Evolutionary conservation across 768 basidiomycete genomes (phyloP).

Genomic region (Phanerochaete sordida): DNA sequence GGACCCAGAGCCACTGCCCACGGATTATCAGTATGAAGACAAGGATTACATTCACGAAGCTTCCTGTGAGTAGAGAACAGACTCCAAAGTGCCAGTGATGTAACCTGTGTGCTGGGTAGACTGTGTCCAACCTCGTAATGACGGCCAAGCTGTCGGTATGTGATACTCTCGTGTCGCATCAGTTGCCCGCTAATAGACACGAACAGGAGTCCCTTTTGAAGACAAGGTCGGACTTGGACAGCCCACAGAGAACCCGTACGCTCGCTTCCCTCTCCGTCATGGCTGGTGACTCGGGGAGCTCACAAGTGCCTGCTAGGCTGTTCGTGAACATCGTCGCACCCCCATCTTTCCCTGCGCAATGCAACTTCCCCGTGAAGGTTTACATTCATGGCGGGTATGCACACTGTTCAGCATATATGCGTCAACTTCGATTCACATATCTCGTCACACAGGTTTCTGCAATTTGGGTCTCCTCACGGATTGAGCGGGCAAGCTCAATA

Average conservation of each 20-base stretch:
- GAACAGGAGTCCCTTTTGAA: slow-evolving; percentile 41
- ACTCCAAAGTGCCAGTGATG: neutral
- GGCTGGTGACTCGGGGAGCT: no score
- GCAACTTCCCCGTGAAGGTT: slow-evolving; percentile 58
- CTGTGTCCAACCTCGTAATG: slow-evolving; percentile 56
- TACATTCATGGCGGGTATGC: slow-evolving; percentile 76
- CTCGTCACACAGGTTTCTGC: slow-evolving; percentile 52
- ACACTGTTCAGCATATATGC: neutral
- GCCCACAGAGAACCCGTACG: slow-evolving; percentile 71
- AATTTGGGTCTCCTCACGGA: slow-evolving; percentile 72
- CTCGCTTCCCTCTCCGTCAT: neutral
- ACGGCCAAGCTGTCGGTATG: slow-evolving; percentile 58
- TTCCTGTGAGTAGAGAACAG: slow-evolving; percentile 39
- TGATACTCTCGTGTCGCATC: neutral
- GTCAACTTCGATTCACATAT: neutral
- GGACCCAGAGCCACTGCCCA: slow-evolving; percentile 56
- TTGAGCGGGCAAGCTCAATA: slow-evolving; percentile 63
- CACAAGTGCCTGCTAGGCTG: slow-evolving; percentile 35
- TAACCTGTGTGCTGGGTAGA: slow-evolving; percentile 33
- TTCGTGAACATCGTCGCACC: slow-evolving; percentile 66
- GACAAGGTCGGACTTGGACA: slow-evolving; percentile 65
- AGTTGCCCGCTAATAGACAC: neutral
- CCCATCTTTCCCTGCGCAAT: slow-evolving; percentile 43
- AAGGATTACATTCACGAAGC: slow-evolving; percentile 62
- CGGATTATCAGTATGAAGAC: slow-evolving; percentile 49